These are phyloP conservation scores for Yarrowia keelungensis DNA, from an alignment of 805 yeast species.

Conservation along the genomic window DNA sequence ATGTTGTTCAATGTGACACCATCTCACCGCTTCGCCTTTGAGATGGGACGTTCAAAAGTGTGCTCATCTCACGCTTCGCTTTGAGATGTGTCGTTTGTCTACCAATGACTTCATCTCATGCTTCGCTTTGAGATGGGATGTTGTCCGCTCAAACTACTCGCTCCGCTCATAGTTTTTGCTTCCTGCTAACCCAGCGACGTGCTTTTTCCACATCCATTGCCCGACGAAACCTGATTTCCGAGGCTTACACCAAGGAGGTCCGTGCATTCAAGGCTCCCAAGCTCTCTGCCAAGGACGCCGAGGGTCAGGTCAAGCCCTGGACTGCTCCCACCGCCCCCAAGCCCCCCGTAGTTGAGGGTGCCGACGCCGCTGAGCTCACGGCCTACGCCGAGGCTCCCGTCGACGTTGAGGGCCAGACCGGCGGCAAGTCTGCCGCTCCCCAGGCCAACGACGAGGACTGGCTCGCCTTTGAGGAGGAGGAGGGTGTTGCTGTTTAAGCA, in stretches of 20 bases:
- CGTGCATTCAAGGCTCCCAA: slow-evolving; percentile 88
- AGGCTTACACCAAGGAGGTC: slow-evolving; percentile 85
- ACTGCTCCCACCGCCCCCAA: slow-evolving; percentile 78
- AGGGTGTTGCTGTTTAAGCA: slow-evolving; percentile 48
- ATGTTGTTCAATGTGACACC: no score
- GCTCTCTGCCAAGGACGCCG: slow-evolving; percentile 74
- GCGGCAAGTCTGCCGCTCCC: slow-evolving; percentile 44
- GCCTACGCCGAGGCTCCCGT: slow-evolving; percentile 56
- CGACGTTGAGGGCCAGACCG: slow-evolving; percentile 48
- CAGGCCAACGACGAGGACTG: slow-evolving; percentile 50
- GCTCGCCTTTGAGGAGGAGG: slow-evolving; percentile 54
- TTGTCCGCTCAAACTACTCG: not conserved
- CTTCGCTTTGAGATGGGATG: no score
- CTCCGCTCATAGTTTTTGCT: not conserved
- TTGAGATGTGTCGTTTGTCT: no score
- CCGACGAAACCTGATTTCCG: slow-evolving; percentile 69
- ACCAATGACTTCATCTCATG: no score
- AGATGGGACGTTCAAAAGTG: no score
- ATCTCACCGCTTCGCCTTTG: no score
- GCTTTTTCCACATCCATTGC: slow-evolving; percentile 46
- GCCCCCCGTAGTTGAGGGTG: slow-evolving; percentile 82
- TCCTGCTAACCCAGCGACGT: slow-evolving; percentile 40
- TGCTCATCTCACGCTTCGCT: no score
- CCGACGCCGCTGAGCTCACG: slow-evolving; percentile 61
- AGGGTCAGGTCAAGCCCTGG: slow-evolving; percentile 83